Conservation (phyloP, 495 filamentous ascomycete genomes). For the Neurospora sp. region DNA sequence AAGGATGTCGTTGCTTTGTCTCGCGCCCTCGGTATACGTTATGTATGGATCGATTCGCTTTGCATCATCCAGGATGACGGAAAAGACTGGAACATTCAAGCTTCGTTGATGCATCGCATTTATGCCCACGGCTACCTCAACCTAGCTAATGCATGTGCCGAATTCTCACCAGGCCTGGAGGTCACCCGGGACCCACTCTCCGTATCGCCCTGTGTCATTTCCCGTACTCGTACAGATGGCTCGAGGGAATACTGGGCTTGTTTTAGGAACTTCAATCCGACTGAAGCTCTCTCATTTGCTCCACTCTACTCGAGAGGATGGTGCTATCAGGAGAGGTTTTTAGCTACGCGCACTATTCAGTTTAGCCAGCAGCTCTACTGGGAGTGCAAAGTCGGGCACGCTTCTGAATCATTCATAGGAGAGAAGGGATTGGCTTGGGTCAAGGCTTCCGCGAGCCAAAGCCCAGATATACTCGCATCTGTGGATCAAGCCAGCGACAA, state of each 20-base stretch:
- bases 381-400: neutral
- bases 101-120: neutral
- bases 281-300: too few relatives aligned
- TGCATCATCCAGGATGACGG: neutral
- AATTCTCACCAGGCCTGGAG: neutral
- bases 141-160: neutral
- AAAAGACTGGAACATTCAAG: neutral
- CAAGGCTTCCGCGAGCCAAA: too few relatives aligned
- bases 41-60: neutral
- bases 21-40: neutral
- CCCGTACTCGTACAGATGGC: neutral
- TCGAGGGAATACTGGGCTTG: neutral
- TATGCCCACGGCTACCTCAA: neutral
- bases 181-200: neutral
- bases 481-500: too few relatives aligned
- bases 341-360: neutral
- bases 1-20: neutral
- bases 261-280: too few relatives aligned
- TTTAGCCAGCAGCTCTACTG: neutral
- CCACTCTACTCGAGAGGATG: neutral
- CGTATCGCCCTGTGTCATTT: neutral
- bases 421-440: too few relatives aligned
- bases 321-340: neutral
- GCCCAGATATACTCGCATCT: too few relatives aligned
- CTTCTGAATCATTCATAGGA: neutral